phyloP scores from a whole-genome alignment of 2,329 filamentous ascomycete species.

The Cladophialophora chaetospira region DNA sequence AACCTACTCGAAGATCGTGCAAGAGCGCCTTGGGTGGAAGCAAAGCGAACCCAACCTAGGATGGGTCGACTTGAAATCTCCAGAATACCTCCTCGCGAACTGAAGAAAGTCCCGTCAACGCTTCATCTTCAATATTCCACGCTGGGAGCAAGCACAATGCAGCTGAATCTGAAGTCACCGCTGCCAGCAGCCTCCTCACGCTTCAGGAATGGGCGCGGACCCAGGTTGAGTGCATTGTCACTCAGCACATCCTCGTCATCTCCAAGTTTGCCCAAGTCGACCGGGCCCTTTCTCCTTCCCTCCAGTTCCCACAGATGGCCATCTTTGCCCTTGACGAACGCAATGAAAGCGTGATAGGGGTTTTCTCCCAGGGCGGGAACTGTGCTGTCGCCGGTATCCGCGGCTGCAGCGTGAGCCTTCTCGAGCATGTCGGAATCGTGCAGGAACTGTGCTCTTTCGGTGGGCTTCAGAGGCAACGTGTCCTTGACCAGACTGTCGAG shows the following conservation, averaged over 20 bases:
- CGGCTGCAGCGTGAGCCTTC: constrained; percentile 31
- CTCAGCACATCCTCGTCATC: constrained; percentile 39
- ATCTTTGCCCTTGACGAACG: constrained; percentile 39
- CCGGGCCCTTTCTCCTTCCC: constrained; percentile 38
- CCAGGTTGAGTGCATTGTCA: constrained; percentile 35
- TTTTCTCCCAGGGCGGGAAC: constrained; percentile 32
- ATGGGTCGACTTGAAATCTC: constrained; percentile 45
- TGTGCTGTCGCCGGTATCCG: constrained; percentile 32
- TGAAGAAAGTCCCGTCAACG: neutral
- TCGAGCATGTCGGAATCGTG: constrained; percentile 47
- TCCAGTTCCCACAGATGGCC: constrained; percentile 41
- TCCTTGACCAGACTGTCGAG: constrained; percentile 49
- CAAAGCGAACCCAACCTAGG: constrained; percentile 46
- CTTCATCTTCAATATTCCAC: constrained; percentile 12
- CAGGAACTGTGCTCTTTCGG: constrained; percentile 53
- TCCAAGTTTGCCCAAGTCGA: constrained; percentile 35
- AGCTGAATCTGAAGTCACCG: constrained; percentile 28
- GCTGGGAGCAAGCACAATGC: constrained; percentile 28
- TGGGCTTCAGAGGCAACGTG: constrained; percentile 48
- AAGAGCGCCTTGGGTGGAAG: constrained; percentile 44
- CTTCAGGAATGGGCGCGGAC: constrained; percentile 34
- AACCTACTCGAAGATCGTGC: constrained; percentile 41
- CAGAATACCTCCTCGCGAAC: constrained; percentile 37
- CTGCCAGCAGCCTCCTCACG: constrained; percentile 25
- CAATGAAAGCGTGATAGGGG: constrained; percentile 36